Conservation (phyloP, 108 stramenopile genomes). For the Nitzschia sp. region DNA sequence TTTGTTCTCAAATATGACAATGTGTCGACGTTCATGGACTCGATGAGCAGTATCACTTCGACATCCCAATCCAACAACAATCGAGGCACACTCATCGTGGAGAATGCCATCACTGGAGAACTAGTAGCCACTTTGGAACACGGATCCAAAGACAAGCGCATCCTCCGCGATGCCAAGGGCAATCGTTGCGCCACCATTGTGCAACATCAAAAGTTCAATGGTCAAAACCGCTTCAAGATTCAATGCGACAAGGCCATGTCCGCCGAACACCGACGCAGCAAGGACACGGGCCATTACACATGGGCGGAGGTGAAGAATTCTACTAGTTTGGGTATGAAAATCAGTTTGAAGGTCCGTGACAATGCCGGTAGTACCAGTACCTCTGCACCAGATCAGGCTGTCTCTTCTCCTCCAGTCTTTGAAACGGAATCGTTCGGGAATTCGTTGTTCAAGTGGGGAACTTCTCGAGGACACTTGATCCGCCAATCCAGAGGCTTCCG, state of each 20-base stretch:
- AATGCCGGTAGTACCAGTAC: neutral
- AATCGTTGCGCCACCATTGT: neutral
- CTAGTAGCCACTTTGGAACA: no score
- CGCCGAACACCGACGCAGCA: neutral
- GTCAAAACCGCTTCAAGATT: slow-evolving; percentile 17
- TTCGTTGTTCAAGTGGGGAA: slow-evolving; percentile 13
- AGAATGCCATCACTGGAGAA: no score
- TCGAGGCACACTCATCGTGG: no score
- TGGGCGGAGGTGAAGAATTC: slow-evolving; percentile 17
- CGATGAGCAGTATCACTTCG: no score
- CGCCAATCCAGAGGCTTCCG: neutral
- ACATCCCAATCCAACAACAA: no score
- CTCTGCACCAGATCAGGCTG: neutral
- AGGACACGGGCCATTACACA: slow-evolving; percentile 14
- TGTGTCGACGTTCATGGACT: no score
- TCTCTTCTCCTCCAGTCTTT: neutral
- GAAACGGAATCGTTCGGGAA: slow-evolving; percentile 10
- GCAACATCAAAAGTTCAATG: neutral
- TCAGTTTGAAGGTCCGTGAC: neutral
- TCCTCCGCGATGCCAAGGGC: neutral
- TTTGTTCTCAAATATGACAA: no score
- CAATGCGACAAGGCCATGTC: neutral
- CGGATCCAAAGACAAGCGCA: neutral
- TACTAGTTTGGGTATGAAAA: slow-evolving; percentile 7
- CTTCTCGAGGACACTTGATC: slow-evolving; percentile 3